These are phyloP conservation scores for Magnolia kwangsiensis DNA, from an alignment of 164 flowering plant species.

Conservation along the genomic window DNA sequence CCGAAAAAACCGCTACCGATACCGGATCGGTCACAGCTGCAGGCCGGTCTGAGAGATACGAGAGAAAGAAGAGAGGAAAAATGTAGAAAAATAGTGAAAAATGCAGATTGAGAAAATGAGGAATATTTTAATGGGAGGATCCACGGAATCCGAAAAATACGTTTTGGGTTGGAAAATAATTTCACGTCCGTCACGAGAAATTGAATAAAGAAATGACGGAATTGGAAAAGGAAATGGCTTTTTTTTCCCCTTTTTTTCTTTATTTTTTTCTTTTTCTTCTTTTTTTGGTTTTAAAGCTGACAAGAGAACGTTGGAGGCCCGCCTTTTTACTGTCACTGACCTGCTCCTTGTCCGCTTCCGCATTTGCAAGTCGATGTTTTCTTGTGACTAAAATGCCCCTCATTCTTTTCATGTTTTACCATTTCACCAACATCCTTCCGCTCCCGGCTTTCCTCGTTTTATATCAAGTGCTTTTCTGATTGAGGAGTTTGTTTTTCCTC, in stretches of 20 bases:
- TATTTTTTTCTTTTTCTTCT: not conserved
- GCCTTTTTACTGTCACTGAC: constrained; percentile 53
- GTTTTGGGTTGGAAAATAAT: constrained; percentile 50
- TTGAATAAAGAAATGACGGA: not conserved
- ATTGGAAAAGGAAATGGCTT: constrained; percentile 5
- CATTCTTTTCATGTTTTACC: not conserved
- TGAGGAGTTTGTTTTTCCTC: too few relatives aligned
- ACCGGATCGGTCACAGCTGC: not conserved
- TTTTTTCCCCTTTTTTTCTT: constrained; percentile 5
- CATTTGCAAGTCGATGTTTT: constrained; percentile 11
- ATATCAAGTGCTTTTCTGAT: too few relatives aligned
- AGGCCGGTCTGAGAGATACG: not conserved
- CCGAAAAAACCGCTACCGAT: constrained; percentile 21
- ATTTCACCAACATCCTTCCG: not conserved
- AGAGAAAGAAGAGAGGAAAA: constrained; percentile 20
- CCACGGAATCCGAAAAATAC: constrained; percentile 34
- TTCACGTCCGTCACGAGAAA: constrained; percentile 47
- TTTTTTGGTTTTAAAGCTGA: constrained; percentile 27
- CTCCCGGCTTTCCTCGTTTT: too few relatives aligned
- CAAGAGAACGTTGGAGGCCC: constrained; percentile 22
- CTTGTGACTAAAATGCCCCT: constrained; percentile 1
- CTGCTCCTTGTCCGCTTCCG: constrained; percentile 53
- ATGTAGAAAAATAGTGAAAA: constrained; percentile 9
- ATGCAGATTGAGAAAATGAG: not conserved
- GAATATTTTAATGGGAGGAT: constrained; percentile 11